Base-by-base conservation (phyloP, 1,284 basidiomycete genomes). In the Trichosporon coremiiforme region DNA sequence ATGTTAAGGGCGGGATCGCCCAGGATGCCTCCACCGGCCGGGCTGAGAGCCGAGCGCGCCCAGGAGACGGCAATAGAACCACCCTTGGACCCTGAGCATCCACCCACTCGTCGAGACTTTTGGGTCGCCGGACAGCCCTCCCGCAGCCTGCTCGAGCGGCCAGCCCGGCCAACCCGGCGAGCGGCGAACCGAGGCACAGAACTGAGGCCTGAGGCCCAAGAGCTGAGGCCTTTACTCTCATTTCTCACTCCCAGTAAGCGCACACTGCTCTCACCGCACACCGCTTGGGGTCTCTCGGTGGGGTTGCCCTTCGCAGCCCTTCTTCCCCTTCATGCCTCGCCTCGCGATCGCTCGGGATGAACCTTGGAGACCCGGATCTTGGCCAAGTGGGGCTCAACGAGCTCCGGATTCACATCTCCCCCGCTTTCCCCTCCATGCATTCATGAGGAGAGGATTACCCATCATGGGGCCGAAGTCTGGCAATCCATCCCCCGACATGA, bases 341-440 rank as follows among this genome's bases (percentile, higher is more conserved):
- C 25, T 62, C 57, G 57, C 57, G 57, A 62, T 62, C 57, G 57
- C 31, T 62, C 57, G 57, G 57, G 57, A 33, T 33, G 22, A 62
- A 33, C 57, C 17, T 33, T 35, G 57, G 57, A 62, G 57, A 17
- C 57, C 57, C 57, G 57, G 57, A 62, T 62, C 57, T 62, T 62
- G 57, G 31, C 15, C 57, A 35, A 35, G 57, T 33, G 57, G 57
- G 57, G 57, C 57, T 62, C 57, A 62, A 62, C 57, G 57, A n/a
- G 29, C 17, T 62, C 57, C 50, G 50, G 50, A 53, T 53, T 53
- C 50, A 53, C 50, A 25, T 53, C 20, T 22, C 50, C 50, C 17
- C 50, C n/a, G 50, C 22, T 20, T 47, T 17, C 45, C 17, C 9
- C 45, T 45, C 38, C 17, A 45, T 45, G 50, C 20, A 53, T 17